Percentiles rank a stretch among this genome's conserved stretches.
phyloP scores from a whole-genome alignment of 164 flowering plant species.

The Echeveria elegans region DNA sequence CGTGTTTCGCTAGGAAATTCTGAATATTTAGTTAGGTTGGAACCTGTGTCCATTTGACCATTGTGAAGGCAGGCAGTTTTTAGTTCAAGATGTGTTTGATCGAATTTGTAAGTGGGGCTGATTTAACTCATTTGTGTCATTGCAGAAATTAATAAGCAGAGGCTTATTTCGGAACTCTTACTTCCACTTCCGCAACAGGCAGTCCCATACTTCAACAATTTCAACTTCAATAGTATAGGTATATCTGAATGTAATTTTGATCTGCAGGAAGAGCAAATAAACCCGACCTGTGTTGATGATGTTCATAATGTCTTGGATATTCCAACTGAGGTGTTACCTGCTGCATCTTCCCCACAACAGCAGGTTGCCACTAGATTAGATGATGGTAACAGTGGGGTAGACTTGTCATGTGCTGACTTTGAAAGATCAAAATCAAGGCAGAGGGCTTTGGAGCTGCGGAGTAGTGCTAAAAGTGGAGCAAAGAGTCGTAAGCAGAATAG shows the following conservation, averaged over 20 bases:
- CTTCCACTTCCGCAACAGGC: slow-evolving; percentile 21
- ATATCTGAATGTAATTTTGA: slow-evolving; percentile 19
- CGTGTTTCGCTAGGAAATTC: too few relatives aligned
- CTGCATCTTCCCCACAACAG: slow-evolving; percentile 33
- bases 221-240: slow-evolving; percentile 19
- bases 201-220: slow-evolving; percentile 21
- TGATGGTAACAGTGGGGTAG: slow-evolving; percentile 16
- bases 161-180: slow-evolving; percentile 52
- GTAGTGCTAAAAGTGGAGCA: slow-evolving; percentile 38
- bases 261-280: slow-evolving; percentile 13
- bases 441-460: slow-evolving; percentile 72
- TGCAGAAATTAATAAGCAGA: slow-evolving; percentile 59
- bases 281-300: slow-evolving; percentile 7
- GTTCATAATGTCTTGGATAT: slow-evolving; percentile 13
- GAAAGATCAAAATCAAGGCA: slow-evolving; percentile 87
- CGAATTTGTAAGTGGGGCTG: neutral
- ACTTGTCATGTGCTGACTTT: slow-evolving; percentile 40
- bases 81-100: too few relatives aligned
- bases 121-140: slow-evolving; percentile 7
- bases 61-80: too few relatives aligned
- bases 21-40: too few relatives aligned
- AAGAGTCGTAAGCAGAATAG: slow-evolving; percentile 13
- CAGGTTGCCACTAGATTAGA: slow-evolving; percentile 18
- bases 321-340: slow-evolving; percentile 14
- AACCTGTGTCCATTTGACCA: too few relatives aligned